phyloP scores from a whole-genome alignment of 768 basidiomycete genomes.

The Flagelloscypha sp. region DNA sequence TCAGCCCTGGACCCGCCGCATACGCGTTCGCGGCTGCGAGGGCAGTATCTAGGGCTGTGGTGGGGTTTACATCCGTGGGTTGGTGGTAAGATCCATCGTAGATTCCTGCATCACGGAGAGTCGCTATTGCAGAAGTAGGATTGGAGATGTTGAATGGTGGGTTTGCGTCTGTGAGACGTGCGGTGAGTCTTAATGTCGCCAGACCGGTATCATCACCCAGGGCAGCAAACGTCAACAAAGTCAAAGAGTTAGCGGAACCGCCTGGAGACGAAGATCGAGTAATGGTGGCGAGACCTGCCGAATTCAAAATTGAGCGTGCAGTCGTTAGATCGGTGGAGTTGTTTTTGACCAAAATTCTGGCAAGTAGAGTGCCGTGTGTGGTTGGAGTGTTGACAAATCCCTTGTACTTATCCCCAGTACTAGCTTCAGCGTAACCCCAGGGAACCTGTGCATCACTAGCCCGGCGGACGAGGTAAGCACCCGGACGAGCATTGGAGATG shows the following conservation, averaged over 20 bases:
- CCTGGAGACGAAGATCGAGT: no score
- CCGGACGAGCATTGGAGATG: conserved; percentile 3
- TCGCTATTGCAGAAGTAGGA: background rate
- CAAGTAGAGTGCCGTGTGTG: conserved; percentile 1
- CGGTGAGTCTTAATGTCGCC: conserved; percentile 3
- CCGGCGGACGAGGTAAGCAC: conserved; percentile 6
- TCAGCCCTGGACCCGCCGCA: no score
- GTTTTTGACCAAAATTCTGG: conserved; percentile 5
- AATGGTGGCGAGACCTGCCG: background rate
- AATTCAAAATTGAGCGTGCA: conserved; percentile 1
- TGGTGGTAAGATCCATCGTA: background rate
- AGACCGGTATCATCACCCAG: background rate
- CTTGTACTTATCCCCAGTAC: conserved; percentile 1
- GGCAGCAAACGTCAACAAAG: no score
- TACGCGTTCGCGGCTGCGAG: no score
- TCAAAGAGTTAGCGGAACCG: no score
- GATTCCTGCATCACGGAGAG: conserved; percentile 4
- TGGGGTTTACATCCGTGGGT: conserved; percentile 5
- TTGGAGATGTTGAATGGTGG: conserved; percentile 1
- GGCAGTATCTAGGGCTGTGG: background rate
- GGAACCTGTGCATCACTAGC: no score
- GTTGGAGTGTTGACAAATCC: conserved; percentile 9
- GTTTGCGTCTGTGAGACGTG: conserved; percentile 6
- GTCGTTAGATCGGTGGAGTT: conserved; percentile 4
- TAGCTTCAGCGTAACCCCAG: no score